phyloP scores from a whole-genome alignment of 2,329 filamentous ascomycete species.

The Penicillium aurantiogriseum region DNA sequence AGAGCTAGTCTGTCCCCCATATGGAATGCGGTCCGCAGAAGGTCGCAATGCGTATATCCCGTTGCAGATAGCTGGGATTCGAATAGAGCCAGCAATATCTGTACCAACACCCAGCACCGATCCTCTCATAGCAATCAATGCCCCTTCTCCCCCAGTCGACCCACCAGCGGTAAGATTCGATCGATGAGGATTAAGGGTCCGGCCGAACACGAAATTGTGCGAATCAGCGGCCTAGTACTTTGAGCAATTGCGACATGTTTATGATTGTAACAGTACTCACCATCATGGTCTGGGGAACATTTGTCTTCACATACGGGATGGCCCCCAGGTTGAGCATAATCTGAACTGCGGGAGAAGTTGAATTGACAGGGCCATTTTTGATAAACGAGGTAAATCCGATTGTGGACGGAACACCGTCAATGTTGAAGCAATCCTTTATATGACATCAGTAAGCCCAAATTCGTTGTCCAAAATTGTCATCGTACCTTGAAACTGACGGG shows the following conservation, averaged over 20 bases:
- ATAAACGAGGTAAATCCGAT: constrained; percentile 61
- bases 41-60: constrained; percentile 51
- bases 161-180: constrained; percentile 60
- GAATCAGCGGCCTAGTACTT: constrained; percentile 51
- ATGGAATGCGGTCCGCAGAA: constrained; percentile 47
- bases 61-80: constrained; percentile 50
- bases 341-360: constrained; percentile 56
- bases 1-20: constrained; percentile 45
- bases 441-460: background rate
- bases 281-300: constrained; percentile 57
- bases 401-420: constrained; percentile 11
- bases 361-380: constrained; percentile 52
- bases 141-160: constrained; percentile 64
- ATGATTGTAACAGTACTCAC: background rate
- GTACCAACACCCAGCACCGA: constrained; percentile 60
- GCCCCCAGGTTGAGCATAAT: constrained; percentile 60
- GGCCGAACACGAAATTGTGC: constrained; percentile 59
- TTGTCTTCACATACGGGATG: constrained; percentile 67
- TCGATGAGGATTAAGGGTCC: constrained; percentile 62
- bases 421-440: constrained; percentile 16
- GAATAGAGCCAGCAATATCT: constrained; percentile 53
- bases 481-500: constrained; percentile 52
- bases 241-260: constrained; percentile 24
- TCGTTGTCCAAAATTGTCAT: background rate
- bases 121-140: constrained; percentile 58